phyloP scores from a whole-genome alignment of 768 basidiomycete species.

The Boletus reticuloceps region DNA sequence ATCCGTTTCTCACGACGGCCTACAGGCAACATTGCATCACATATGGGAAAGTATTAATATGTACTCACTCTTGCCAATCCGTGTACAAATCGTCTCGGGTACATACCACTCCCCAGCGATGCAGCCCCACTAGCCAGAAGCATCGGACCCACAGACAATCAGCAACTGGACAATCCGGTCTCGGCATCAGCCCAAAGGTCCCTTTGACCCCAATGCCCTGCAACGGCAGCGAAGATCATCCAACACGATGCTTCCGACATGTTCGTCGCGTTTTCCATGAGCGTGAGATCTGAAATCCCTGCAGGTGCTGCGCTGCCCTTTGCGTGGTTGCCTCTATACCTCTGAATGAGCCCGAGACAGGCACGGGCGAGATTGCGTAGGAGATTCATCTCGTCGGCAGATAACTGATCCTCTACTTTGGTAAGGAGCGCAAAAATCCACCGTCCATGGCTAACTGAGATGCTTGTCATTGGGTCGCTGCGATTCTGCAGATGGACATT shows the following conservation, averaged over 20 bases:
- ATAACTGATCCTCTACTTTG: conserved; percentile 64
- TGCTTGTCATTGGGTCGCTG: conserved; percentile 36
- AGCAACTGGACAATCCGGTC: conserved; percentile 35
- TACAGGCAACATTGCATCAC: too few relatives aligned
- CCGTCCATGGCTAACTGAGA: conserved; percentile 58
- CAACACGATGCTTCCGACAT: conserved; percentile 58
- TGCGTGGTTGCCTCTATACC: conserved; percentile 18
- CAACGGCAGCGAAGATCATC: conserved; percentile 66
- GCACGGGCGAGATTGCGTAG: conserved; percentile 73
- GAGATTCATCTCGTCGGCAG: conserved; percentile 75
- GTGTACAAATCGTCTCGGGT: conserved; percentile 3
- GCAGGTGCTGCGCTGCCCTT: conserved; percentile 9
- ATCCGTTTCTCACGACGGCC: conserved; percentile 27
- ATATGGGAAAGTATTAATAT: not conserved
- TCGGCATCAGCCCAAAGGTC: conserved; percentile 82
- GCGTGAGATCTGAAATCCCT: not conserved
- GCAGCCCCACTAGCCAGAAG: not conserved
- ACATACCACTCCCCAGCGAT: conserved; percentile 2
- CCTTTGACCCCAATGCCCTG: conserved; percentile 71
- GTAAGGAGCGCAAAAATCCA: conserved; percentile 80
- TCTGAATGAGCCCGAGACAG: conserved; percentile 54
- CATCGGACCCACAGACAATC: not conserved
- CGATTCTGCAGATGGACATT: conserved; percentile 52
- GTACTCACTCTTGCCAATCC: conserved; percentile 6
- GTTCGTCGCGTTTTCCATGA: conserved; percentile 23